Conservation (phyloP, 345 rosid genomes). For the Moringa oleifera region DNA sequence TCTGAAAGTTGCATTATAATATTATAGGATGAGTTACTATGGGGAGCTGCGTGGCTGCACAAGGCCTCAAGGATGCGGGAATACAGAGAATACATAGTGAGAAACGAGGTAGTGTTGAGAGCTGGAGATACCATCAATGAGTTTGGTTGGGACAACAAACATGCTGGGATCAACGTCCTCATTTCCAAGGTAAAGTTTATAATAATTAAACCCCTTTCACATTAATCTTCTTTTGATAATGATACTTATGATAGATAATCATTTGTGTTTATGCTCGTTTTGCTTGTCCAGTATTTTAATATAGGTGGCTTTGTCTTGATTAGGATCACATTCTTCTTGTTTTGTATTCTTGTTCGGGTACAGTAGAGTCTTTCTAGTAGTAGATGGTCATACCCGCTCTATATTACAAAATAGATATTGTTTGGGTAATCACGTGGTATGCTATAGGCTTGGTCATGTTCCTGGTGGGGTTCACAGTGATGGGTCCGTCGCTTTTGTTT, state of each 20-base stretch:
- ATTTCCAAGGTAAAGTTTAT: constrained; percentile 63
- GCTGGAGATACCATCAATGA: constrained; percentile 88
- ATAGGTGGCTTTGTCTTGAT: constrained; percentile 17
- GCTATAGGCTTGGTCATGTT: constrained; percentile 9
- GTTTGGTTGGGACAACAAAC: constrained; percentile 98
- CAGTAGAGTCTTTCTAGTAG: not conserved
- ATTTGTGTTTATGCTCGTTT: not conserved
- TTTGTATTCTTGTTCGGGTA: constrained; percentile 18
- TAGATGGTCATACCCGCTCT: no score
- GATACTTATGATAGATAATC: not conserved
- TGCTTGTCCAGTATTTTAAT: constrained; percentile 4
- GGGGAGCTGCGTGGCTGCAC: constrained; percentile 98
- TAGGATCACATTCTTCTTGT: constrained; percentile 22
- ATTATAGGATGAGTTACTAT: constrained; percentile 80
- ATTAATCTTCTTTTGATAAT: constrained; percentile 1
- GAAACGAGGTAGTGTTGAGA: constrained; percentile 73
- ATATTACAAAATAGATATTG: constrained; percentile 3
- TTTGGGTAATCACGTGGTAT: constrained; percentile 29
- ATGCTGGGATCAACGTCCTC: constrained; percentile 90
- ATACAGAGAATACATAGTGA: constrained; percentile 72
- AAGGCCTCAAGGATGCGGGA: constrained; percentile 70
- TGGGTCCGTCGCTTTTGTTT: constrained; percentile 13
- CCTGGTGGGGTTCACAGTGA: constrained; percentile 11
- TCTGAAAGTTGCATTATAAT: not conserved
- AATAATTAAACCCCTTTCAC: no score